Percentiles rank a stretch among this genome's conserved stretches.
phyloP scores from a whole-genome alignment of 2,329 filamentous ascomycete species.

The Stagonosporopsis tanaceti region DNA sequence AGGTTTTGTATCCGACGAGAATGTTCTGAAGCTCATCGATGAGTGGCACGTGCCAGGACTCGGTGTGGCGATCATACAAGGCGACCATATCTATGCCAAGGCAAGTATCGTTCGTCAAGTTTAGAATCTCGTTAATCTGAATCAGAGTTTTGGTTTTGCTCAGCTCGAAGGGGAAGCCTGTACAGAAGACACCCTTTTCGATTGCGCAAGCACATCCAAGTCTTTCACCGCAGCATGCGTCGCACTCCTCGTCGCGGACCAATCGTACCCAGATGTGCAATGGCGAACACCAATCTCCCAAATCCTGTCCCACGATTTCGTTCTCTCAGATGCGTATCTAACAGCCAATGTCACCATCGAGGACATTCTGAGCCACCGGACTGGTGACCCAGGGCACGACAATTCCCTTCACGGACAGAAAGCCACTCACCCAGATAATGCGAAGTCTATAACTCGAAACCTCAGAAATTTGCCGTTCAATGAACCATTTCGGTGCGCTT shows the following conservation, averaged over 20 bases:
- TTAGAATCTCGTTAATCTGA: constrained; percentile 24
- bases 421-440: constrained; percentile 19
- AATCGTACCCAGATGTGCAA: constrained; percentile 48
- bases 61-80: constrained; percentile 59
- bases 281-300: constrained; percentile 59
- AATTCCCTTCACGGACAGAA: constrained; percentile 20
- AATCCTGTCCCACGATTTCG: constrained; percentile 62
- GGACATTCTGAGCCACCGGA: constrained; percentile 63
- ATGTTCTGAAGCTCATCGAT: constrained; percentile 43
- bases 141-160: constrained; percentile 46
- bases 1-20: constrained; percentile 1
- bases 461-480: constrained; percentile 56
- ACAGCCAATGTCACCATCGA: constrained; percentile 62
- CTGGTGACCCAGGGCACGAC: constrained; percentile 55
- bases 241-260: constrained; percentile 58
- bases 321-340: constrained; percentile 56
- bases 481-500: constrained; percentile 52
- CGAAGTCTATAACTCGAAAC: constrained; percentile 26
- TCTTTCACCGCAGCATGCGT: constrained; percentile 62
- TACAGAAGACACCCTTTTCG: constrained; percentile 60
- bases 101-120: constrained; percentile 8
- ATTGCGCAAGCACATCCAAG: constrained; percentile 65
- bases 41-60: constrained; percentile 60
- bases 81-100: constrained; percentile 52
- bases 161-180: constrained; percentile 37